Evolutionary conservation across 2,329 filamentous ascomycete species (phyloP), one percentile per base, ranked within the genome.

Genomic region (Paramyrothecium roridum): DNA sequence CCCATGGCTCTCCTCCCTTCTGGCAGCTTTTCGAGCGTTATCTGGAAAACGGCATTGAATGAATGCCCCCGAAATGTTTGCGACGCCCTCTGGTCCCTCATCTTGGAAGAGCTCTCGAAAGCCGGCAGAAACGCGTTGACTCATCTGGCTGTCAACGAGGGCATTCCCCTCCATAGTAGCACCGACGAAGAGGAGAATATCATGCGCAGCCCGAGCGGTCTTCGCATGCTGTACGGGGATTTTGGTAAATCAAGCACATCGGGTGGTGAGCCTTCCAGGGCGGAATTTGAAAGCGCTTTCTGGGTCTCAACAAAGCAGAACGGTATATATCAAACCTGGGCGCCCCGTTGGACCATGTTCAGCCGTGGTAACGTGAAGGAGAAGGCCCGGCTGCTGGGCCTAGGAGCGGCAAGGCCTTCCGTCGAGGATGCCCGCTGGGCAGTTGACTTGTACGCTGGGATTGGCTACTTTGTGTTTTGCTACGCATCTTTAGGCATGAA

Each of bases 281-380:
- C 64, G 1, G 88, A 93, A 65, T 89, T 96, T 56, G 68, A 76
- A 1, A 56, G 69, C 1, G 87, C 91, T 0, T 84, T 96, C 59
- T 98, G 93, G 93, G 89, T 89, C 1, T 82, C 80, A 13, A 87
- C 88, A 4, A 84, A 80, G 52, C 92, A 96, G 68, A 90, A 91
- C 65, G 89, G 88, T 2, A 89, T 98, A 56, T 73, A 77, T 37
- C 93, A 98, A 74, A 87, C 82, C 2, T 98, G 93, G 93, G 89
- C 92, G 1, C 93, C 93, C 16, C 74, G 87, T 1, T 93, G 91
- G 79, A 96, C 92, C 23, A 97, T 97, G 93, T 98, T 98, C 70
- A 92, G 88, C 59, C 83, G 92, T 1, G 93, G 93, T 3, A 98
- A 97, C 70, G 79, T 97, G 56, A 89, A 86, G 52, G 93, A 98